Conservation (phyloP, 441 rosid genomes). For the Corymbia calophylla region DNA sequence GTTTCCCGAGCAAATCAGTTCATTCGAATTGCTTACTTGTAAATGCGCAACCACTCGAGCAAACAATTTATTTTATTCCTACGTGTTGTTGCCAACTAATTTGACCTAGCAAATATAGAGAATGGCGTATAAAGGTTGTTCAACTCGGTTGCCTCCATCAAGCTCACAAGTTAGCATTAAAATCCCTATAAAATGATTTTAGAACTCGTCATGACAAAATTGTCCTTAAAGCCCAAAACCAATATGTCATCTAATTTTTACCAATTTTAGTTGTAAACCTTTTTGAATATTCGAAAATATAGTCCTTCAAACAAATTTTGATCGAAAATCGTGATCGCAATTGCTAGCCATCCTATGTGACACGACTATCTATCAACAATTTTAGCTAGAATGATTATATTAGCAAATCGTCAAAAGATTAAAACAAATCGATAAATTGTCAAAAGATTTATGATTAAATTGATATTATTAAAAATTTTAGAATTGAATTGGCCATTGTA, state of each 20-base stretch:
- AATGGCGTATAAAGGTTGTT: not conserved
- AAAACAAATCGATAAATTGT: not conserved
- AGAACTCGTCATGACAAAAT: not conserved
- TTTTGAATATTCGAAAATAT: not conserved
- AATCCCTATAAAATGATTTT: not conserved
- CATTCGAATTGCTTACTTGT: not conserved
- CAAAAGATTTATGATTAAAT: fast-evolving
- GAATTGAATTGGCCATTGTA: fast-evolving
- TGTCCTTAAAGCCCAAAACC: not conserved
- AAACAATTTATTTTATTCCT: not conserved
- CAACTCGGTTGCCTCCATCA: not conserved
- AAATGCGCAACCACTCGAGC: not conserved
- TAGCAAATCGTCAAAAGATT: not conserved
- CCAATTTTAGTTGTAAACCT: not conserved
- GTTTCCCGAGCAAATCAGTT: not conserved
- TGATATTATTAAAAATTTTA: not conserved
- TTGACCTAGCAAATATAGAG: too few species aligned
- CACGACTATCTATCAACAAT: not conserved
- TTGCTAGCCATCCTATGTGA: not conserved
- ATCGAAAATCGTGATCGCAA: too few species aligned
- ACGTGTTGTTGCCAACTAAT: too few species aligned
- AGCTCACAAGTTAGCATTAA: not conserved
- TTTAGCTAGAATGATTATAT: not conserved
- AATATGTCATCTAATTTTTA: fast-evolving
- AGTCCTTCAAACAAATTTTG: too few species aligned